Conservation (phyloP, 176 grass and related monocot species). For the Leersia perrieri region DNA sequence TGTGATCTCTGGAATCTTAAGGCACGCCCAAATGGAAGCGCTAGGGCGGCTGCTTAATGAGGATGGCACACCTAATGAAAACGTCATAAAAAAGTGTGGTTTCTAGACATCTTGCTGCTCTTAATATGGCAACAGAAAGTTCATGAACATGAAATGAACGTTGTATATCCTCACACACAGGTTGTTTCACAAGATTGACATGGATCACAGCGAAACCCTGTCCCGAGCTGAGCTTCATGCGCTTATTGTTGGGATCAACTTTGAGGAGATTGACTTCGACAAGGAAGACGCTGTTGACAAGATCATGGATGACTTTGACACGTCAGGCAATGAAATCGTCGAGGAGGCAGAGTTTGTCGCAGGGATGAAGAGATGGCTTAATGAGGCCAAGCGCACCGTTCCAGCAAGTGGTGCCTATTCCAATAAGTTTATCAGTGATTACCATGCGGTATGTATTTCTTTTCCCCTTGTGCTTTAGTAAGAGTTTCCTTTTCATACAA, state of each 20-base stretch:
- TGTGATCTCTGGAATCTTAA: constrained; percentile 93
- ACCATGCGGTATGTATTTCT: constrained; percentile 48
- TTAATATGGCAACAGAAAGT: neutral
- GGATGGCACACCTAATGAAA: constrained; percentile 55
- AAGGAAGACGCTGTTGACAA: constrained; percentile 40
- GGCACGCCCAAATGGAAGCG: constrained; percentile 42
- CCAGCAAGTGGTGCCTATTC: constrained; percentile 37
- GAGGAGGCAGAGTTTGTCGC: constrained; percentile 64
- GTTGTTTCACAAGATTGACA: constrained; percentile 69
- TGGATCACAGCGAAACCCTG: constrained; percentile 37
- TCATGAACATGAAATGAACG: constrained; percentile 19
- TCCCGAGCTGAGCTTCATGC: constrained; percentile 69
- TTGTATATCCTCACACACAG: constrained; percentile 36
- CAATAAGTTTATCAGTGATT: constrained; percentile 54
- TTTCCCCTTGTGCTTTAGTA: neutral
- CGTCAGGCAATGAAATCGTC: constrained; percentile 38
- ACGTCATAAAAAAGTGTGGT: constrained; percentile 57
- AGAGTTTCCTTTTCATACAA: neutral
- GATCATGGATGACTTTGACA: constrained; percentile 73
- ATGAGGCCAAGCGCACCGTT: constrained; percentile 42
- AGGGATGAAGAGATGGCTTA: constrained; percentile 74
- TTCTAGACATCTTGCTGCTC: neutral
- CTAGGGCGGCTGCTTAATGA: constrained; percentile 58
- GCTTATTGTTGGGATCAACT: constrained; percentile 59
- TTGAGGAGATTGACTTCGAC: constrained; percentile 62